Conservation (phyloP, 441 rosid genomes). For the Jatropha podagrica region DNA sequence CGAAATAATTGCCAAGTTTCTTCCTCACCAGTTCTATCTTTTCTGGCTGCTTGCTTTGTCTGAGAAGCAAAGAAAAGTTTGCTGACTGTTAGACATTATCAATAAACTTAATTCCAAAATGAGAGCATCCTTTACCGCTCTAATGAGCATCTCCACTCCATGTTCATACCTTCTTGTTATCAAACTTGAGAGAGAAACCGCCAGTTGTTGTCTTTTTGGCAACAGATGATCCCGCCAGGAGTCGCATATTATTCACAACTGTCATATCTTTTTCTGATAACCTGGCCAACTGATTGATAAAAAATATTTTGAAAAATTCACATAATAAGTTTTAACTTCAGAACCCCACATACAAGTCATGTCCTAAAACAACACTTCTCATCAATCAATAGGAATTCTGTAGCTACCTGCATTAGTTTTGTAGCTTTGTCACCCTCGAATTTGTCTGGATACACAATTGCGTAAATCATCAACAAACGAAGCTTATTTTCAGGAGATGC, state of each 20-base stretch:
- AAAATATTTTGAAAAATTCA: not conserved
- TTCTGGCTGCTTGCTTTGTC: slow-evolving; percentile 81
- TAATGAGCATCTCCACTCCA: slow-evolving; percentile 6
- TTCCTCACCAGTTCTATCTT: slow-evolving; percentile 75
- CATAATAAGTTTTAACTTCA: slow-evolving; percentile 1
- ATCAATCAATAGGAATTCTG: slow-evolving; percentile 3
- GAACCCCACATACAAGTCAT: not conserved
- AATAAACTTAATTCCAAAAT: not conserved
- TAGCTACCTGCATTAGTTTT: slow-evolving; percentile 87
- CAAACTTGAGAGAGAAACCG: slow-evolving; percentile 81
- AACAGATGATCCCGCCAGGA: slow-evolving; percentile 68
- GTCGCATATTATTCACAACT: slow-evolving; percentile 78
- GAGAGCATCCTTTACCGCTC: not conserved
- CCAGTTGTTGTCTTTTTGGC: slow-evolving; percentile 51
- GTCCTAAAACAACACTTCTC: not conserved
- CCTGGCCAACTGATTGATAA: slow-evolving; percentile 67
- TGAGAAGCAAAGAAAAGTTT: slow-evolving; percentile 36
- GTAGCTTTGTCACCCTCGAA: slow-evolving; percentile 91
- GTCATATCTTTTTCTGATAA: slow-evolving; percentile 73
- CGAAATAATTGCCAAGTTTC: slow-evolving; percentile 88
- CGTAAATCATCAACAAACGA: slow-evolving; percentile 88
- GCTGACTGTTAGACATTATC: slow-evolving; percentile 11
- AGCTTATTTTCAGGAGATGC: slow-evolving; percentile 82
- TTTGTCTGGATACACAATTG: slow-evolving; percentile 86
- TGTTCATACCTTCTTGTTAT: slow-evolving; percentile 69